Evolutionary conservation across 202 grass and related monocot species (phyloP).

Genomic region (Bolboschoenoplectus hybrid): DNA sequence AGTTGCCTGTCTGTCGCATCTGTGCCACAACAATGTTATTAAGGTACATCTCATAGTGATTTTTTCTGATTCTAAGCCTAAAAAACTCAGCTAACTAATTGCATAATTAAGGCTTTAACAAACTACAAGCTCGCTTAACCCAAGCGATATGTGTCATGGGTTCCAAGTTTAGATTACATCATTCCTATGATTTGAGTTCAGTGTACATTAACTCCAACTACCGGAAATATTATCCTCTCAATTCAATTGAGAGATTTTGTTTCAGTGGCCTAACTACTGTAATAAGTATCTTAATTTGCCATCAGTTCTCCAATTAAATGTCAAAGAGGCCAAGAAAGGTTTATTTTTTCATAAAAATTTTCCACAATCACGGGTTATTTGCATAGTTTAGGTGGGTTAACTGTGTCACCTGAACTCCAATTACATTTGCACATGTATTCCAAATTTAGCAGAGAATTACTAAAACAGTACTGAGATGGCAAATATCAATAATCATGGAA

Average conservation of each 20-base stretch:
- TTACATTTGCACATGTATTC: neutral
- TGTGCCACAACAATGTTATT: conserved; percentile 85
- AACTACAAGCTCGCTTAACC: conserved; percentile 26
- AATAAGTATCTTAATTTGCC: neutral
- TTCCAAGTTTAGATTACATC: neutral
- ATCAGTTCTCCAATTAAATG: neutral
- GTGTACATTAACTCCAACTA: neutral
- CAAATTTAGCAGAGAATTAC: neutral
- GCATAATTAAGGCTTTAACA: conserved; percentile 5
- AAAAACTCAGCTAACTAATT: conserved; percentile 12
- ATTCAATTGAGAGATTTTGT: neutral
- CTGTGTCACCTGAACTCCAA: neutral
- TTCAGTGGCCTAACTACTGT: neutral
- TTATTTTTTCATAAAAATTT: neutral
- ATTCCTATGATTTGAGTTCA: conserved; percentile 13
- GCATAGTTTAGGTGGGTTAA: neutral
- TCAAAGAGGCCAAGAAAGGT: neutral
- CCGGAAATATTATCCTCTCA: neutral
- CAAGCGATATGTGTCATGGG: conserved; percentile 10
- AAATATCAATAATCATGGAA: neutral
- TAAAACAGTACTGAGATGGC: neutral
- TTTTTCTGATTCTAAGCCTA: conserved; percentile 28
- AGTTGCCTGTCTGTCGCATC: conserved; percentile 69
- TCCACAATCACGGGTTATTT: neutral
- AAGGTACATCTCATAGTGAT: conserved; percentile 58